Evolutionary conservation across 768 basidiomycete genomes (phyloP).

Genomic region (Amanita muscaria): DNA sequence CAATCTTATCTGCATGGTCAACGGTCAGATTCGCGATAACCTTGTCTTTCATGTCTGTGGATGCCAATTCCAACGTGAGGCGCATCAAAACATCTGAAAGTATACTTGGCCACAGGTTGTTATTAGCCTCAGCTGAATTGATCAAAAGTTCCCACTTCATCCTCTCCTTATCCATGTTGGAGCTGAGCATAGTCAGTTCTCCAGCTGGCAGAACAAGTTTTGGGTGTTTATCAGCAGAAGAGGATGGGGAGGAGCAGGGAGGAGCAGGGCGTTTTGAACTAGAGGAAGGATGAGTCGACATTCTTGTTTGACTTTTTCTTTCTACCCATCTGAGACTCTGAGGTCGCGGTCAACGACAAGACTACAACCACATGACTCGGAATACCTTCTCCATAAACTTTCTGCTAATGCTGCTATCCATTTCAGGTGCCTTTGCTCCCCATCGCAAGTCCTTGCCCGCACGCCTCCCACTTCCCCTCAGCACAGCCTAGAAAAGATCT

Average conservation of each 20-base stretch:
- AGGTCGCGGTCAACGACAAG: too few species aligned
- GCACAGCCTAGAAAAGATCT: too few species aligned
- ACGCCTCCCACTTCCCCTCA: too few species aligned
- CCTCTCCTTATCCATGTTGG: not conserved
- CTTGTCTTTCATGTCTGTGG: not conserved
- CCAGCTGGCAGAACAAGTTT: not conserved
- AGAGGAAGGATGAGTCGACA: not conserved
- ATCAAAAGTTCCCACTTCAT: not conserved
- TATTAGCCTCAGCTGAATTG: not conserved
- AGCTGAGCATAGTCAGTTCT: not conserved
- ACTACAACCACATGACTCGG: too few species aligned
- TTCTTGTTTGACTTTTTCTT: not conserved
- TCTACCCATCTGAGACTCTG: too few species aligned
- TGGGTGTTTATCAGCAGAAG: not conserved
- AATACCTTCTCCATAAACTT: too few species aligned
- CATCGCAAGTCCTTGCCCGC: too few species aligned
- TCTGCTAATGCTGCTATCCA: too few species aligned
- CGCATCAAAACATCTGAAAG: not conserved
- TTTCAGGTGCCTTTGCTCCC: too few species aligned
- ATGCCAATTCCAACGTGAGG: not conserved
- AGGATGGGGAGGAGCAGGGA: not conserved
- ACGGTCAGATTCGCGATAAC: not conserved
- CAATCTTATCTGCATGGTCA: not conserved
- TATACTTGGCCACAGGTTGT: not conserved
- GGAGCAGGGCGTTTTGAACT: conserved; percentile 1